Evolutionary conservation across 1,284 basidiomycete species (phyloP).

Genomic region (Sporisorium graminicola): DNA sequence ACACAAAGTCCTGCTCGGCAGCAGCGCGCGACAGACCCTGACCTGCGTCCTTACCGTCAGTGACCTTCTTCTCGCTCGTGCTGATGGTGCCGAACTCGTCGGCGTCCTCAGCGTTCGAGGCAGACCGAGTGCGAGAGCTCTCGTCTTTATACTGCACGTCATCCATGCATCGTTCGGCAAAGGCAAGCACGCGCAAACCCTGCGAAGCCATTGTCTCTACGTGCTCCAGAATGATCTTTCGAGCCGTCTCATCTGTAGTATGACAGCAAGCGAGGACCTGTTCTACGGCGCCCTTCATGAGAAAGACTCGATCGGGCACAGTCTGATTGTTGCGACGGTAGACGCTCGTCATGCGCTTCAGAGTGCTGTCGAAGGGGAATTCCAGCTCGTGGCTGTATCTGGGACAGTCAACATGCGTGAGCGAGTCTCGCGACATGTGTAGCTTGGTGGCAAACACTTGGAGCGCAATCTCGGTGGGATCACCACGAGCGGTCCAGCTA

Average conservation of each 20-base stretch:
- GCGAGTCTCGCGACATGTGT: constrained; percentile 41
- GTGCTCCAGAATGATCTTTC: constrained; percentile 48
- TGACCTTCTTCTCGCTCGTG: constrained; percentile 36
- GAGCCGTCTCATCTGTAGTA: constrained; percentile 42
- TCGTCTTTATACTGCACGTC: constrained; percentile 37
- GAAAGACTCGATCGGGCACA: constrained; percentile 24
- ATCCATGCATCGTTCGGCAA: constrained; percentile 58
- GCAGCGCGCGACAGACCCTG: constrained; percentile 48
- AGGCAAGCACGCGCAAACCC: constrained; percentile 63
- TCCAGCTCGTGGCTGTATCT: constrained; percentile 51
- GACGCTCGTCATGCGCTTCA: constrained; percentile 64
- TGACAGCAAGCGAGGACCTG: constrained; percentile 57
- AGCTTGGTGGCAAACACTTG: constrained; percentile 59
- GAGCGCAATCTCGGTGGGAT: constrained; percentile 64
- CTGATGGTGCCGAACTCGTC: constrained; percentile 38
- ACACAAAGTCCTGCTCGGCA: constrained; percentile 58
- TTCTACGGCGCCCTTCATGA: constrained; percentile 66
- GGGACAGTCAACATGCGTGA: constrained; percentile 25
- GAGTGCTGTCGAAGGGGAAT: constrained; percentile 60
- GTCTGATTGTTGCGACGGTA: constrained; percentile 29
- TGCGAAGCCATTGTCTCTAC: constrained; percentile 61
- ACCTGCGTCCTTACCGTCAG: constrained; percentile 10
- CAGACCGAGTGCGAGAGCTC: constrained; percentile 43
- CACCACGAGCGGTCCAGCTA: constrained; percentile 54
- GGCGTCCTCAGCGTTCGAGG: constrained; percentile 25